Conservation (phyloP, 371 early-diverging fungal species). For the Lichtheimia hyalospora region DNA sequence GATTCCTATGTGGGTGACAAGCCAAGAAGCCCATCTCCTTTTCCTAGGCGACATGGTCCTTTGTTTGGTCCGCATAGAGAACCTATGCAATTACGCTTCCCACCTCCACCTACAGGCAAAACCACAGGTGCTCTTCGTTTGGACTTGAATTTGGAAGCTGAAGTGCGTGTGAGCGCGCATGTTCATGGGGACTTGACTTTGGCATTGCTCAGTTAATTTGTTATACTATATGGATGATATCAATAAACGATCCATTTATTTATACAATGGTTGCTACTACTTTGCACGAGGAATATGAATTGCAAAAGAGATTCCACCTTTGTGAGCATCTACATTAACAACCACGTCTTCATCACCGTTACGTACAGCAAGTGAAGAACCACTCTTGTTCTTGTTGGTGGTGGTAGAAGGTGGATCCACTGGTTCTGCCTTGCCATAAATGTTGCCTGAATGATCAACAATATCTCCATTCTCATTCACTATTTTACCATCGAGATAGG, state of each 20-base stretch:
- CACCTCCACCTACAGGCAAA: neutral
- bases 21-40: no score
- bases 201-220: neutral
- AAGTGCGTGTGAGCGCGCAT: constrained; percentile 6
- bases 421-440: neutral
- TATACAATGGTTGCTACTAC: neutral
- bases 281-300: constrained; percentile 5
- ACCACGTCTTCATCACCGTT: neutral
- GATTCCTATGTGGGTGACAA: no score
- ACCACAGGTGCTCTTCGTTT: constrained; percentile 7
- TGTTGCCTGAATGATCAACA: neutral
- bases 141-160: constrained; percentile 14
- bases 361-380: neutral
- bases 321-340: constrained; percentile 1
- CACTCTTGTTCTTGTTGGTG: neutral
- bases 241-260: neutral
- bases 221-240: no score
- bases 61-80: no score
- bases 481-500: neutral
- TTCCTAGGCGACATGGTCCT: no score
- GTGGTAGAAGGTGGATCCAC: neutral
- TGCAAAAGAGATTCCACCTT: neutral
- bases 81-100: neutral
- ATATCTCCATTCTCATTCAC: constrained; percentile 1
- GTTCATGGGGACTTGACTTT: constrained; percentile 16